Conservation (phyloP, 1,284 basidiomycete genomes). For the Coriolopsis trogii region DNA sequence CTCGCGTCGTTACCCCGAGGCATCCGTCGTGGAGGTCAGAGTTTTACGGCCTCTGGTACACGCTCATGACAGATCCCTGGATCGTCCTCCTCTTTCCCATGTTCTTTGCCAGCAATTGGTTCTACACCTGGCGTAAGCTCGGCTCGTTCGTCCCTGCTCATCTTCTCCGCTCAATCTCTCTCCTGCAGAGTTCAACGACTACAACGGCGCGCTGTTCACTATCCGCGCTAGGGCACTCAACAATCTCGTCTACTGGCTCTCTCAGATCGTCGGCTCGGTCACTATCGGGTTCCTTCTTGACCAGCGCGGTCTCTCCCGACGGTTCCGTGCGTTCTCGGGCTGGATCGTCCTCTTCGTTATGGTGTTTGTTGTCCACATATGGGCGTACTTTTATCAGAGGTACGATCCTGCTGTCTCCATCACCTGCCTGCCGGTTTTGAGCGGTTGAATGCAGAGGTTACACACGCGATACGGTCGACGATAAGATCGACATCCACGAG, state of each 20-base stretch:
- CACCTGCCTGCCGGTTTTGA: slow-evolving; percentile 2
- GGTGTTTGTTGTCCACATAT: slow-evolving; percentile 67
- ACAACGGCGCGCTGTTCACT: slow-evolving; percentile 66
- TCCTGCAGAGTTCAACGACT: slow-evolving; percentile 63
- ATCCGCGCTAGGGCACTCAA: slow-evolving; percentile 69
- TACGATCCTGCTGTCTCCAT: slow-evolving; percentile 28
- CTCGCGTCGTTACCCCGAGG: slow-evolving; percentile 56
- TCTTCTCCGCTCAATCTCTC: background rate
- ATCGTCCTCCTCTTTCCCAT: slow-evolving; percentile 51
- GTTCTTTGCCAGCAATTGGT: slow-evolving; percentile 75
- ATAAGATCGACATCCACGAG: slow-evolving; percentile 59
- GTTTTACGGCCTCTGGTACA: slow-evolving; percentile 52
- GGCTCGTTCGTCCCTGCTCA: background rate
- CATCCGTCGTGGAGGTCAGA: slow-evolving; percentile 74
- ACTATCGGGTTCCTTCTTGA: slow-evolving; percentile 68
- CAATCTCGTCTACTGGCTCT: slow-evolving; percentile 69
- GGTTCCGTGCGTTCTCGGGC: slow-evolving; percentile 64
- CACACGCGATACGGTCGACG: slow-evolving; percentile 51
- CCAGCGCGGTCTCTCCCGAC: slow-evolving; percentile 51
- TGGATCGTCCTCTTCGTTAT: slow-evolving; percentile 61
- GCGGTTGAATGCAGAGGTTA: slow-evolving; percentile 47
- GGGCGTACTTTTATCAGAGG: slow-evolving; percentile 74
- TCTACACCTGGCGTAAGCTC: slow-evolving; percentile 72
- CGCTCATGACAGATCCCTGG: slow-evolving; percentile 50
- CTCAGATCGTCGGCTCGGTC: slow-evolving; percentile 68